Evolutionary conservation across 108 stramenopile species (phyloP), one percentile per base, ranked within the genome.

Genomic region (Stephanodiscus minutulus): DNA sequence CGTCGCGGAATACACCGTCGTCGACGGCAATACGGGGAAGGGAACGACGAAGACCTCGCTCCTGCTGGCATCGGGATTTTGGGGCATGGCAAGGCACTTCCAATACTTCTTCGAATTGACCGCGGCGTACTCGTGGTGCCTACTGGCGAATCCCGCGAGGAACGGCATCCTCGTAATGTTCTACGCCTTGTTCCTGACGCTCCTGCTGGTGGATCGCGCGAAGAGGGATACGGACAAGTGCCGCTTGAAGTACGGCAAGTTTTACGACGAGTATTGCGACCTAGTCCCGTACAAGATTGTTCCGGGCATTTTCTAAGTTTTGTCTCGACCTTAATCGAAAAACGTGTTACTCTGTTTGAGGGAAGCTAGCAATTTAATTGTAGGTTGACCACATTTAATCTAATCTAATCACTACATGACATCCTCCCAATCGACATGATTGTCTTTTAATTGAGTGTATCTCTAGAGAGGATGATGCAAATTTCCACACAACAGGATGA

Each of bases 81-180:
- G 98, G 98, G 93, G 89, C 20, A 76, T 96, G 54, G 85, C 97
- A 28, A 87, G 98, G 66, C 98, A 99, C 77, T 97, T 99, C 82
- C 98, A 98, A 74, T 99, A 99, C 86, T 82, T 98, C 48, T 86
- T 86, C 47, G 98, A 98, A 79, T 79, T 99, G 70, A 54, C 84
- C 67, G 96, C 97, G 8, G 84, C 94, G 4, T 89, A 95, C 62
- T 91, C 85, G 63, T 99, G 99, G 99, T 86, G 87, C 47, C 66
- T 93, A 2, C 83, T 87, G 77, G 78, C 85, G 20, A 79, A 80
- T 69, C 97, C 96, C 24, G 70, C 90, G 25, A 64, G 79, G 69
- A 82, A 90, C 53, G 72, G 72, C 18, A 68, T 79, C 31, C 58
- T 97, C 28, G 87, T 92, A 11, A 94, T 89, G 79, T 94, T 98